Conservation (phyloP, 495 filamentous ascomycete genomes). For the Haplographium delicatum region DNA sequence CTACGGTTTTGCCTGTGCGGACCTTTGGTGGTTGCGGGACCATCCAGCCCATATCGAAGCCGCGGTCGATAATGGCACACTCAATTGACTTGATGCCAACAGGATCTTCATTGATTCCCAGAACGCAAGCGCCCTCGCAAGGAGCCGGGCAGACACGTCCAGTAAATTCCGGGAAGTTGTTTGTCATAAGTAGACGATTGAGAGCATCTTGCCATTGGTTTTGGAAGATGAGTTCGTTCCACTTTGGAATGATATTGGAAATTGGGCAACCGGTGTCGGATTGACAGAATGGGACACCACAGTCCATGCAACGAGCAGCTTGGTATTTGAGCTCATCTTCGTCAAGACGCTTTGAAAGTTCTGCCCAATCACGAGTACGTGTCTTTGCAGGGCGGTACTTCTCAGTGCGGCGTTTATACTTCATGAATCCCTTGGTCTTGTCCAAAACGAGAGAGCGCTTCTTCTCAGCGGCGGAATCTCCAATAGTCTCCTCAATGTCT, state of each 20-base stretch:
- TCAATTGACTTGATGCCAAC: conserved; percentile 99
- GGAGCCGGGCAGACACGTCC: conserved; percentile 97
- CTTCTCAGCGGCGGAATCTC: conserved; percentile 90
- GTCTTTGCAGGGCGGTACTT: conserved; percentile 90
- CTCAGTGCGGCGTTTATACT: conserved; percentile 89
- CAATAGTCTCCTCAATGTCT: conserved; percentile 93
- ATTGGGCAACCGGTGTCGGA: conserved; percentile 97
- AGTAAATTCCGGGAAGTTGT: conserved; percentile 99
- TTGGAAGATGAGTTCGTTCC: conserved; percentile 92
- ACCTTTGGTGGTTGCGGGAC: conserved; percentile 72
- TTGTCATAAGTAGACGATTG: conserved; percentile 94
- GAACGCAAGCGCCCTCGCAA: conserved; percentile 95
- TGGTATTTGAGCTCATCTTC: conserved; percentile 99
- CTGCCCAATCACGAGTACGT: conserved; percentile 89
- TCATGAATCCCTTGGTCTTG: conserved; percentile 99
- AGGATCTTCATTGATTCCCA: conserved; percentile 98
- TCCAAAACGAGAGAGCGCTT: conserved; percentile 88
- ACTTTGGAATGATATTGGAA: conserved; percentile 99
- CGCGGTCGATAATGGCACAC: conserved; percentile 98
- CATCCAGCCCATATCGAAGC: conserved; percentile 99
- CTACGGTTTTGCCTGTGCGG: conserved; percentile 86
- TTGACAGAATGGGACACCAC: conserved; percentile 98
- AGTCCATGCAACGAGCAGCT: conserved; percentile 99
- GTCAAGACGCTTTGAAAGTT: conserved; percentile 81
- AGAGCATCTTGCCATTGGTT: conserved; percentile 95